phyloP scores from a whole-genome alignment of 1,284 basidiomycete genomes.

The Garcileccinum viscosum region DNA sequence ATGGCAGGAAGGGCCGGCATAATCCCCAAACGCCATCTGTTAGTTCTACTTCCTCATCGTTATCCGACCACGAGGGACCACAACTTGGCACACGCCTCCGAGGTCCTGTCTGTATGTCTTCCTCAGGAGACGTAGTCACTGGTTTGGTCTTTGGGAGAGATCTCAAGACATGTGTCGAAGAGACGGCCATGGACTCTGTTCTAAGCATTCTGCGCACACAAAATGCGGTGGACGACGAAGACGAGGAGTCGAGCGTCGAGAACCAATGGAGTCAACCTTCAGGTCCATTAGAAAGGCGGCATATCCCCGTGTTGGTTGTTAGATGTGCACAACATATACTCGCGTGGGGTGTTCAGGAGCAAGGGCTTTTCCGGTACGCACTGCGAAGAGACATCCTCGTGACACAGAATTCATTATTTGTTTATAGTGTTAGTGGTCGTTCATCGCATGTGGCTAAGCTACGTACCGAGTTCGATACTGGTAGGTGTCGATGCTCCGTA shows the following conservation, averaged over 20 bases:
- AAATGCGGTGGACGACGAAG: slow-evolving; percentile 24
- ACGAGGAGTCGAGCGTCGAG: slow-evolving; percentile 21
- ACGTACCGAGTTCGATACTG: slow-evolving; percentile 83
- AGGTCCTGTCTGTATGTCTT: slow-evolving; percentile 50
- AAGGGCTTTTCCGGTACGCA: slow-evolving; percentile 80
- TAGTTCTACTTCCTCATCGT: slow-evolving; percentile 55
- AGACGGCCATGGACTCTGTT: slow-evolving; percentile 57
- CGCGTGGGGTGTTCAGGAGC: slow-evolving; percentile 82
- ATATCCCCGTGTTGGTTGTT: slow-evolving; percentile 75
- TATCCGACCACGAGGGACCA: slow-evolving; percentile 65
- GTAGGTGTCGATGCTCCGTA: slow-evolving; percentile 44
- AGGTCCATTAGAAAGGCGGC: slow-evolving; percentile 56
- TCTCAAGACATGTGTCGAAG: slow-evolving; percentile 61
- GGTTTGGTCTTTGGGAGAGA: slow-evolving; percentile 72
- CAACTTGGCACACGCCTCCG: slow-evolving; percentile 62
- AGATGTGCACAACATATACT: slow-evolving; percentile 82
- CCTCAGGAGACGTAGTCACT: slow-evolving; percentile 42
- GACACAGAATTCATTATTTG: slow-evolving; percentile 18
- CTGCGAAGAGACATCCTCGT: neutral
- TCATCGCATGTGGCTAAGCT: slow-evolving; percentile 77
- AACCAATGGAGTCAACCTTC: slow-evolving; percentile 33
- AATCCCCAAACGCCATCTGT: slow-evolving; percentile 66
- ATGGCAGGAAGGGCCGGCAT: slow-evolving; percentile 48
- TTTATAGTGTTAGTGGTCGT: slow-evolving; percentile 70
- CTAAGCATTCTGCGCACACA: slow-evolving; percentile 26